Conservation (phyloP, 2,329 filamentous ascomycete genomes). For the Colletotrichum trifolii region DNA sequence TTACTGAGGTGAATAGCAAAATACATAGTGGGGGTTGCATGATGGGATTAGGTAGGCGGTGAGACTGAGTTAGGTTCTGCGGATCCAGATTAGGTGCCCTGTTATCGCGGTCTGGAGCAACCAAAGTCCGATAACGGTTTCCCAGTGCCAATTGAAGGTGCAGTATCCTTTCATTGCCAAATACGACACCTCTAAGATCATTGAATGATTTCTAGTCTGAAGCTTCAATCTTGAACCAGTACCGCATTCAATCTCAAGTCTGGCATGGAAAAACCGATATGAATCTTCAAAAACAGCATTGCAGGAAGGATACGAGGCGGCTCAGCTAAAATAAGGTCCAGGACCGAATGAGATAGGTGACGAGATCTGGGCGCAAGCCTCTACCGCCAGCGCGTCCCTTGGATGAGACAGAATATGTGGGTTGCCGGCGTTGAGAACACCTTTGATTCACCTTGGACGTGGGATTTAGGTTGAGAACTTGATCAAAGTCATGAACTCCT, state of each 20-base stretch:
- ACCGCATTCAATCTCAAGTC: no score
- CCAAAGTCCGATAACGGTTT: conserved; percentile 19
- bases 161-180: not conserved
- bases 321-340: conserved; percentile 15
- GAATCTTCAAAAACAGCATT: not conserved
- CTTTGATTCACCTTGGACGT: no score
- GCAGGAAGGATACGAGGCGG: not conserved
- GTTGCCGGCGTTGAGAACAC: no score
- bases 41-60: conserved; percentile 26
- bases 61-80: not conserved
- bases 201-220: no score
- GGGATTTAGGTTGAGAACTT: not conserved
- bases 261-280: no score
- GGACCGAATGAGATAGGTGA: conserved; percentile 25
- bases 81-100: no score
- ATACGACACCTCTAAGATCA: no score
- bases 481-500: not conserved
- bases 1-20: conserved; percentile 24
- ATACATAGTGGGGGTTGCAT: conserved; percentile 14
- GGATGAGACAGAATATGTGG: not conserved
- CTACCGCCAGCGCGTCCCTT: conserved; percentile 11
- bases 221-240: no score
- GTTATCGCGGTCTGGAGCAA: conserved; percentile 31
- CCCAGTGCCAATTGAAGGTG: no score
- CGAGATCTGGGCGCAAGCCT: conserved; percentile 29